Percentiles rank a stretch among this genome's conserved stretches.
Evolutionary conservation across 2,329 filamentous ascomycete species (phyloP).

Genomic region (Stemphylium lycopersici): DNA sequence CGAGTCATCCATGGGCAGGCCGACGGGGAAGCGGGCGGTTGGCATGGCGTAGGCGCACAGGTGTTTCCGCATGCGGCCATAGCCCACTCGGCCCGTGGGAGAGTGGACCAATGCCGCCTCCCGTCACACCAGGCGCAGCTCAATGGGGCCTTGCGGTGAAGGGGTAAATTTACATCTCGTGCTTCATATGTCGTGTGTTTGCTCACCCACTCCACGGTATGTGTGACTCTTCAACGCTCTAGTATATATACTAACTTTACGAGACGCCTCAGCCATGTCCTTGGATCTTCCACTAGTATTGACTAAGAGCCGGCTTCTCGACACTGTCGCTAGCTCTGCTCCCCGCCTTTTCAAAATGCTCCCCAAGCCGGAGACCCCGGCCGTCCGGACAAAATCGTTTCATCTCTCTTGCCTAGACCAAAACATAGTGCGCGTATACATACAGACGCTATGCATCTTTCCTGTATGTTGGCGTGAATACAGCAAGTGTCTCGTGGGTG

Average conservation of each 20-base stretch:
- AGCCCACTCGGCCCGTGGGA: conserved; percentile 33
- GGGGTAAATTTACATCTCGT: conserved; percentile 36
- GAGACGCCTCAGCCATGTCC: conserved; percentile 26
- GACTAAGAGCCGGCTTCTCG: conserved; percentile 23
- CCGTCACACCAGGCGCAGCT: conserved; percentile 35
- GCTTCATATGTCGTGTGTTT: conserved; percentile 32
- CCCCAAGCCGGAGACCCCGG: conserved; percentile 28
- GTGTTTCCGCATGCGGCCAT: conserved; percentile 23
- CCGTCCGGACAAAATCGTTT: conserved; percentile 28
- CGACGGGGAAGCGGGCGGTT: conserved; percentile 31
- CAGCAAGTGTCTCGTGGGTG: background rate
- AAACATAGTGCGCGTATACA: conserved; percentile 42
- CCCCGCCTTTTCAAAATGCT: conserved; percentile 32
- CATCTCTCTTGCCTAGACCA: conserved; percentile 42
- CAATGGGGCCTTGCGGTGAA: conserved; percentile 39
- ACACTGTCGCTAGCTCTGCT: conserved; percentile 23
- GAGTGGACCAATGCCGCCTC: conserved; percentile 31
- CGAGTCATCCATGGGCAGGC: conserved; percentile 24
- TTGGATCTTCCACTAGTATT: conserved; percentile 26
- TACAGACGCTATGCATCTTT: conserved; percentile 39
- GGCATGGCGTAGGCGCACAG: conserved; percentile 11
- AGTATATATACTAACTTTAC: conserved; percentile 23
- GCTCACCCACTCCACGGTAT: conserved; percentile 25
- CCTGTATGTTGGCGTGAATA: conserved; percentile 21
- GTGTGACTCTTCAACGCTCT: conserved; percentile 25